These are phyloP conservation scores for Fusarium sp. DNA, from an alignment of 2,329 filamentous ascomycete species.

Conservation along the genomic window DNA sequence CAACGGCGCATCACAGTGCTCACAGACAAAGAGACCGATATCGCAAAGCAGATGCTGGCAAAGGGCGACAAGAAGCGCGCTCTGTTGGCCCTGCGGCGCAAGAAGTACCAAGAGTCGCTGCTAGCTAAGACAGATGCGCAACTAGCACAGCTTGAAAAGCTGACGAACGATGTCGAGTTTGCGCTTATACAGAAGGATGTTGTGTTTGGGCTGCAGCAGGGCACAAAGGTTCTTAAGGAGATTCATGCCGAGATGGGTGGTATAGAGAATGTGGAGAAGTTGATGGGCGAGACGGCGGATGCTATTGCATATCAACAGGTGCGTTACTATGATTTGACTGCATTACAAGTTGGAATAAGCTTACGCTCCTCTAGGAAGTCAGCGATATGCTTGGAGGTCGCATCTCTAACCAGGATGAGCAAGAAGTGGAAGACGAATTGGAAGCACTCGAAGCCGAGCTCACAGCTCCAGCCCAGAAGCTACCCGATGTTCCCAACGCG, in stretches of 20 bases:
- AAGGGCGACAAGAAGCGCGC: conserved; percentile 84
- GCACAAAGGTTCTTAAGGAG: conserved; percentile 86
- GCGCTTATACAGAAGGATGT: conserved; percentile 97
- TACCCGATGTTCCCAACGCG: conserved; percentile 49
- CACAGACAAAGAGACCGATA: conserved; percentile 86
- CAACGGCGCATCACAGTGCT: conserved; percentile 89
- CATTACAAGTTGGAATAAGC: not conserved
- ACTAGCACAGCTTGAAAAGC: conserved; percentile 90
- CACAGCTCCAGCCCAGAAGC: conserved; percentile 34
- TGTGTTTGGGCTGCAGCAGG: conserved; percentile 90
- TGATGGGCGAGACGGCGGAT: conserved; percentile 92
- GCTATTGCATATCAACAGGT: conserved; percentile 92
- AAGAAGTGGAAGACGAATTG: conserved; percentile 96
- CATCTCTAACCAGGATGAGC: conserved; percentile 95
- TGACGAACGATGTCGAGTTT: conserved; percentile 93
- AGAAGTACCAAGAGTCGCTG: conserved; percentile 96
- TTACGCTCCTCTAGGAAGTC: conserved; percentile 73
- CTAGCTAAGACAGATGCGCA: conserved; percentile 91
- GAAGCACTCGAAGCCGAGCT: conserved; percentile 74
- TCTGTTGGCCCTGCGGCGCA: conserved; percentile 87
- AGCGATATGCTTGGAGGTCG: conserved; percentile 89
- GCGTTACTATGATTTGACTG: conserved; percentile 37
- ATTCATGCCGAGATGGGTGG: conserved; percentile 98
- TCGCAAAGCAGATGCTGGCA: conserved; percentile 84
- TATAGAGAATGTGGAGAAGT: conserved; percentile 90